Conservation (phyloP, 768 basidiomycete species). For the Agaricus bisporus region DNA sequence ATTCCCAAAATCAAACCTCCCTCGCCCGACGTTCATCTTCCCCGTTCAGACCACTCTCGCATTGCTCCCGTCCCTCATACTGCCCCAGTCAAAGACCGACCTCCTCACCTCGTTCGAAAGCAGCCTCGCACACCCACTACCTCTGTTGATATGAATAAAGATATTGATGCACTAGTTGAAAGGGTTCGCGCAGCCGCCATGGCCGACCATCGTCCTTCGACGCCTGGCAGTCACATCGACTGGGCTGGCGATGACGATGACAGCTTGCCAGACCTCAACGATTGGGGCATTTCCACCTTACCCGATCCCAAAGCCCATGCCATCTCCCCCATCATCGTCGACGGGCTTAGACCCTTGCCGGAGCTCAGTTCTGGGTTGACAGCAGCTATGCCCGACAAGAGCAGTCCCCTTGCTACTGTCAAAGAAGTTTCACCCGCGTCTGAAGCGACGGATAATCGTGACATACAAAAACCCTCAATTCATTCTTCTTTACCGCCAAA, state of each 20-base stretch:
- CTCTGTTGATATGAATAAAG: constrained; percentile 45
- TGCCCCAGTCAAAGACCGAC: constrained; percentile 46
- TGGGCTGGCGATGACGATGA: constrained; percentile 89
- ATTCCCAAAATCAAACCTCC: constrained; percentile 27
- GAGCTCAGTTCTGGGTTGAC: constrained; percentile 19
- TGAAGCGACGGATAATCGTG: not conserved
- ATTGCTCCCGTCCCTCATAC: constrained; percentile 28
- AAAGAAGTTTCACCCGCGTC: not conserved
- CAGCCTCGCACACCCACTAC: not conserved
- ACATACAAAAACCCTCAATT: not conserved
- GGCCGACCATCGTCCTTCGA: constrained; percentile 57
- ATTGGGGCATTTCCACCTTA: constrained; percentile 61
- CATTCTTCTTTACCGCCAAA: constrained; percentile 5
- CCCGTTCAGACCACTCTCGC: constrained; percentile 26
- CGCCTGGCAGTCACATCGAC: constrained; percentile 77
- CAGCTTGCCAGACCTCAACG: constrained; percentile 75
- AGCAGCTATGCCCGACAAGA: not conserved
- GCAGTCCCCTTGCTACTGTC: not conserved
- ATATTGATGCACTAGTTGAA: constrained; percentile 75
- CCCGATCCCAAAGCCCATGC: constrained; percentile 27
- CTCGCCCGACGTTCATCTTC: constrained; percentile 25
- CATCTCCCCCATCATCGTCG: constrained; percentile 67
- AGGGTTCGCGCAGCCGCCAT: constrained; percentile 70
- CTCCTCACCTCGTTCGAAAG: constrained; percentile 44
- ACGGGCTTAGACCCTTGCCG: constrained; percentile 55